phyloP scores from a whole-genome alignment of 225 moss, liverwort and hornwort species.

The Climacium dendroides region DNA sequence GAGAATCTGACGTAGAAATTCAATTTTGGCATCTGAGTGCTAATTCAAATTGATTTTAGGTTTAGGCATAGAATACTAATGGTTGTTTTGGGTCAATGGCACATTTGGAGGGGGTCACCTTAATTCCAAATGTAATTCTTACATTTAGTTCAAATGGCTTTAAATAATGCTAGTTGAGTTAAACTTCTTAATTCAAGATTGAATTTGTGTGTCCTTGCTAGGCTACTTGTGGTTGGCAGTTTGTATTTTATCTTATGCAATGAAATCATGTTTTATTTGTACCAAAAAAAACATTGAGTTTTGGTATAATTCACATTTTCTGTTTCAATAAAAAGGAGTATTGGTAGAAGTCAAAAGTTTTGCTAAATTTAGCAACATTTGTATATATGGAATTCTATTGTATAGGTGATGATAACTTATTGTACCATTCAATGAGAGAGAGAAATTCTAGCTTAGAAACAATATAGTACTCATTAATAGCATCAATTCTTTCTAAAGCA shows the following conservation, averaged over 20 bases:
- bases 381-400: background rate
- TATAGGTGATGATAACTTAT: background rate
- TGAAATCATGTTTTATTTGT: too few relatives aligned
- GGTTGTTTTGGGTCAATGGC: accelerated
- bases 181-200: background rate
- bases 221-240: too few relatives aligned
- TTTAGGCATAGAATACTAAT: too few relatives aligned
- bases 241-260: too few relatives aligned
- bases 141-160: background rate
- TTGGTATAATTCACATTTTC: background rate
- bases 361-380: background rate
- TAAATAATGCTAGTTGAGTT: background rate
- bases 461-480: background rate
- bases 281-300: too few relatives aligned
- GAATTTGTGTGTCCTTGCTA: too few relatives aligned
- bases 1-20: too few relatives aligned
- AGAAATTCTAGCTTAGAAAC: too few relatives aligned
- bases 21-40: too few relatives aligned
- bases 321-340: accelerated
- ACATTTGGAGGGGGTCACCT: background rate
- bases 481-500: background rate
- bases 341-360: background rate
- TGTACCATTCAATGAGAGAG: background rate
- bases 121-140: background rate
- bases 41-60: too few relatives aligned